Evolutionary conservation across 495 filamentous ascomycete genomes (phyloP).

Genomic region (Penicillium verhagenii): DNA sequence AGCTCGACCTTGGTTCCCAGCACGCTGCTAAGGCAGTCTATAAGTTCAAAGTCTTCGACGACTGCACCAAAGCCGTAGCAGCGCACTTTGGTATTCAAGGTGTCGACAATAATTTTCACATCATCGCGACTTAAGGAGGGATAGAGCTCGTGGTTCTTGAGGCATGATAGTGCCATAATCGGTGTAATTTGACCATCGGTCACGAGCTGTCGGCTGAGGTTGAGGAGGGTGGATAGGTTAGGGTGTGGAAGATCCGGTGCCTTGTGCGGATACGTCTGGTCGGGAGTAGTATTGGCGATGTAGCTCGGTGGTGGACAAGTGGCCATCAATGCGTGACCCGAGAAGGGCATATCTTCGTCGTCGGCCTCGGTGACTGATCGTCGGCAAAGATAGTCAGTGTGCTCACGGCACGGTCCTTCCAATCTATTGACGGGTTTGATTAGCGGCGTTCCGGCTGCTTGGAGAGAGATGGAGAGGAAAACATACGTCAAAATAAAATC

Average conservation of each 20-base stretch:
- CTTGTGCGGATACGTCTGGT: constrained; percentile 43
- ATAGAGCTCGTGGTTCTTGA: constrained; percentile 70
- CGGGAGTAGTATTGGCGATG: constrained; percentile 41
- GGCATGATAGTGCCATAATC: constrained; percentile 87
- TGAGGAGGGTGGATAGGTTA: constrained; percentile 76
- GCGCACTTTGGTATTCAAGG: constrained; percentile 74
- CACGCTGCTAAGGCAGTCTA: constrained; percentile 76
- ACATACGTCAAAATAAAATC: constrained; percentile 97
- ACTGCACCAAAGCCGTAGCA: constrained; percentile 82
- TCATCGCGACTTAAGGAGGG: constrained; percentile 63
- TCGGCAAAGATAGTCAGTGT: constrained; percentile 68
- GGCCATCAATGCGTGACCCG: constrained; percentile 89
- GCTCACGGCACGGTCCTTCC: constrained; percentile 92
- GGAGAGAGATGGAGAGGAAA: constrained; percentile 12
- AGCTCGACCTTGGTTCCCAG: constrained; percentile 62
- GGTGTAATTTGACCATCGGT: constrained; percentile 95
- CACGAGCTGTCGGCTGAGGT: constrained; percentile 79
- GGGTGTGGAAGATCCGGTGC: constrained; percentile 58
- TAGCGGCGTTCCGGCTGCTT: constrained; percentile 9
- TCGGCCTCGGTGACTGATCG: constrained; percentile 48
- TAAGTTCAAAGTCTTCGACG: constrained; percentile 84
- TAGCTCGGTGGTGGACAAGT: constrained; percentile 70
- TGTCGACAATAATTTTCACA: constrained; percentile 68
- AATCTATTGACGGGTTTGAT: constrained; percentile 56
- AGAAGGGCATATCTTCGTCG: constrained; percentile 51